A percentile compares a stretch with the other conserved stretches of the same genome.
Evolutionary conservation across 495 filamentous ascomycete species (phyloP).

Genomic region (Podospora pseudopauciseta): DNA sequence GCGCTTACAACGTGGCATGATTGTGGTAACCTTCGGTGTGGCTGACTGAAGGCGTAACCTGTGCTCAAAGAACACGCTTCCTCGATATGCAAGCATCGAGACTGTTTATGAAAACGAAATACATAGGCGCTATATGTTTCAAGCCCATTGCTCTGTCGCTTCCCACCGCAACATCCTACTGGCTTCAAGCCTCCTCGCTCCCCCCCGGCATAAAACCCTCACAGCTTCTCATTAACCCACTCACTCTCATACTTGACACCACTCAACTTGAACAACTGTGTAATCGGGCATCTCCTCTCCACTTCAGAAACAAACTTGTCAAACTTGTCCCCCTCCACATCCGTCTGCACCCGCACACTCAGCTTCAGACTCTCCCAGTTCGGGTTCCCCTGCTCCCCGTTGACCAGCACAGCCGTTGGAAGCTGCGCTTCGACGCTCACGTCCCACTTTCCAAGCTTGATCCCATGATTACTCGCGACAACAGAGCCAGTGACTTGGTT

Average conservation of each 20-base stretch:
- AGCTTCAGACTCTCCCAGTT: slow-evolving; percentile 26
- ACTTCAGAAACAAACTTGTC: slow-evolving; percentile 22
- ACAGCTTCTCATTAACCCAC: slow-evolving; percentile 28
- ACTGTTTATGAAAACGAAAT: too few species aligned
- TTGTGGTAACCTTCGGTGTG: too few species aligned
- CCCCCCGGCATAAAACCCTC: background rate
- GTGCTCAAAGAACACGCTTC: too few species aligned
- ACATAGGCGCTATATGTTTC: too few species aligned
- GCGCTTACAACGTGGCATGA: too few species aligned
- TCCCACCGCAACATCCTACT: too few species aligned
- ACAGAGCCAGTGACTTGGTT: slow-evolving; percentile 29
- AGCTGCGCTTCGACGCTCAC: slow-evolving; percentile 22
- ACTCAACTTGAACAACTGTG: slow-evolving; percentile 26
- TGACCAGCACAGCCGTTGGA: slow-evolving; percentile 23
- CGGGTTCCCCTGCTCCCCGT: slow-evolving; percentile 24
- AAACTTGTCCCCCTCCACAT: slow-evolving; percentile 15
- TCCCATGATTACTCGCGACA: slow-evolving; percentile 24
- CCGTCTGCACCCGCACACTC: slow-evolving; percentile 24
- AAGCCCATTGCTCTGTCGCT: too few species aligned
- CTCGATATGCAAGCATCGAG: too few species aligned
- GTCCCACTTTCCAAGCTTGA: slow-evolving; percentile 22
- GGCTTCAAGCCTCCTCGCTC: too few species aligned
- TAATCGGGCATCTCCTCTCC: slow-evolving; percentile 29
- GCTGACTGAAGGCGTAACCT: too few species aligned
- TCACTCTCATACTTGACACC: slow-evolving; percentile 24